A percentile compares a stretch with the other conserved stretches of the same genome.
These are phyloP conservation scores for Bombardia bombarda DNA, from an alignment of 495 filamentous ascomycete genomes.

Conservation along the genomic window DNA sequence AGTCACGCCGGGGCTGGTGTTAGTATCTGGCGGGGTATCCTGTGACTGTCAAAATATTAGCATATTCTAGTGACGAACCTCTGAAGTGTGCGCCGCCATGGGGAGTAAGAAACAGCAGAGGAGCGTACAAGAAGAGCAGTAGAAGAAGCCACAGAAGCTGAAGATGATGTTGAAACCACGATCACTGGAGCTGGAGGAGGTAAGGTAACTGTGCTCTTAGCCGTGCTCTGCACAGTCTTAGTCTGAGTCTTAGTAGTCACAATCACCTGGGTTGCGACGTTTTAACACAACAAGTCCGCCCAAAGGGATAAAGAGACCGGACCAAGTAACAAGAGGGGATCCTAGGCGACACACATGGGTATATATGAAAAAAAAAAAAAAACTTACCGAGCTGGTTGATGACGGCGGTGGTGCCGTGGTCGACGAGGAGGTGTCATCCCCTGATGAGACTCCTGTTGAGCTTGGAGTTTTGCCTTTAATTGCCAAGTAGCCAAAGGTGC, in stretches of 20 bases:
- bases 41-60: too few species aligned
- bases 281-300: not conserved
- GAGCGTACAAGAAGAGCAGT: slow-evolving; percentile 24
- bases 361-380: slow-evolving; percentile 1
- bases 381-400: slow-evolving; percentile 14
- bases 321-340: too few species aligned
- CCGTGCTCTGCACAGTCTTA: slow-evolving; percentile 25
- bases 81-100: slow-evolving; percentile 6
- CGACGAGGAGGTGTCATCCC: slow-evolving; percentile 1
- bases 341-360: too few species aligned
- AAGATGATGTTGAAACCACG: not conserved
- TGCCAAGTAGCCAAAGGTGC: slow-evolving; percentile 34
- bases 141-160: slow-evolving; percentile 7
- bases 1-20: not conserved
- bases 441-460: too few species aligned
- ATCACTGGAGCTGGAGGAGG: slow-evolving; percentile 3
- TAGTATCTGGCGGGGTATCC: too few species aligned
- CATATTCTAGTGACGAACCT: too few species aligned
- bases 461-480: too few species aligned
- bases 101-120: slow-evolving; percentile 5
- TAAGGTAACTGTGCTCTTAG: slow-evolving; percentile 22
- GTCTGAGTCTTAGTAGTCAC: slow-evolving; percentile 27
- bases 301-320: not conserved
- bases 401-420: not conserved
- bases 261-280: slow-evolving; percentile 5